Conservation (phyloP, 2,329 filamentous ascomycete genomes). For the Endothia cerciana region DNA sequence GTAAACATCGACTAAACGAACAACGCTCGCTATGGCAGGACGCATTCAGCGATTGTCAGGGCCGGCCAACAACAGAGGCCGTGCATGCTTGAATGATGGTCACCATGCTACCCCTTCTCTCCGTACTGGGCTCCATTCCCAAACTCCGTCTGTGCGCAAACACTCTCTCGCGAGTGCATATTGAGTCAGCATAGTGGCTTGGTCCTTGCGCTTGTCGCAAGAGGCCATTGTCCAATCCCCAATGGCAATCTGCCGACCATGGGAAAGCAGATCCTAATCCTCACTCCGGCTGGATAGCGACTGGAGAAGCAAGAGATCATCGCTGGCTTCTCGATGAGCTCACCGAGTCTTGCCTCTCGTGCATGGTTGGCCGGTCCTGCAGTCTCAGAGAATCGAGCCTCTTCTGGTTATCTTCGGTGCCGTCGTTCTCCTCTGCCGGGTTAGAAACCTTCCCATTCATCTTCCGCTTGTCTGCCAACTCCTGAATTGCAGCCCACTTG, state of each 20-base stretch:
- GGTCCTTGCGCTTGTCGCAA: not conserved
- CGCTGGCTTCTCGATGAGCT: constrained; percentile 57
- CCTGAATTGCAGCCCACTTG: constrained; percentile 85
- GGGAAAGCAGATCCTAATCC: not conserved
- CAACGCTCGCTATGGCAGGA: constrained; percentile 12
- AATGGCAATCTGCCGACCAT: not conserved
- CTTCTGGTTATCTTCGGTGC: constrained; percentile 82
- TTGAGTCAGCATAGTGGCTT: constrained; percentile 1
- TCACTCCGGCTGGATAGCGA: constrained; percentile 10
- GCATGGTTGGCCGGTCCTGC: constrained; percentile 67
- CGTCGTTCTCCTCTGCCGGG: constrained; percentile 75
- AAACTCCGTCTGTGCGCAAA: constrained; percentile 13
- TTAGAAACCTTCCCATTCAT: constrained; percentile 40
- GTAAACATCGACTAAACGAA: not conserved
- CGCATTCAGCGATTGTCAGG: constrained; percentile 15
- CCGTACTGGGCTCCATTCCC: not conserved
- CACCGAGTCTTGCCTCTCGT: constrained; percentile 65
- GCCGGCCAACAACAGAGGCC: constrained; percentile 16
- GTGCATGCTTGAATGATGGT: constrained; percentile 14
- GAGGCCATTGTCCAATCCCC: not conserved
- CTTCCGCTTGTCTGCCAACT: constrained; percentile 76
- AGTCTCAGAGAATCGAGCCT: constrained; percentile 87
- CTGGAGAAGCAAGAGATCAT: constrained; percentile 38
- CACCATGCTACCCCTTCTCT: not conserved
- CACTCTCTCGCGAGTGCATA: not conserved